Conservation (phyloP, 495 filamentous ascomycete species). For the Jackrogersella minutella region DNA sequence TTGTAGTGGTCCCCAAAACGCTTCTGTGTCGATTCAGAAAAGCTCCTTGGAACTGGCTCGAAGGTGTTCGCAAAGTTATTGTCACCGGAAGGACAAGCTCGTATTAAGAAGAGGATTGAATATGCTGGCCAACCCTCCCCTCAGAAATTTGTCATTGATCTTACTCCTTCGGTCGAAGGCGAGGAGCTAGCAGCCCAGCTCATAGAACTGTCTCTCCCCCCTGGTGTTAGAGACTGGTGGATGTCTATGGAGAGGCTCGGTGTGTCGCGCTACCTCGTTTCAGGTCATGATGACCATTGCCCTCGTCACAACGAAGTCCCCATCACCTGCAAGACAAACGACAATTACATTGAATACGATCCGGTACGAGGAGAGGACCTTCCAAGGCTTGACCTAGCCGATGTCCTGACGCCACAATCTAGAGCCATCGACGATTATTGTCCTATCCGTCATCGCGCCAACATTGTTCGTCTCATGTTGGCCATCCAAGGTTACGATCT, state of each 20-base stretch:
- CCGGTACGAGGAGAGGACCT: neutral
- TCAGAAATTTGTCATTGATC: constrained; percentile 63
- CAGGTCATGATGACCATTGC: constrained; percentile 42
- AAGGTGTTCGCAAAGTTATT: constrained; percentile 59
- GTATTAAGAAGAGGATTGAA: constrained; percentile 12
- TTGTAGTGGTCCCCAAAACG: constrained; percentile 43
- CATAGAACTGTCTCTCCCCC: constrained; percentile 65
- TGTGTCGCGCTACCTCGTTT: constrained; percentile 34
- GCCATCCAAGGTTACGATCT: constrained; percentile 59
- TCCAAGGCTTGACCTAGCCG: constrained; percentile 10
- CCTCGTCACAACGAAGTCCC: constrained; percentile 20
- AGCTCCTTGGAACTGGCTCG: constrained; percentile 57
- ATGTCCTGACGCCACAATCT: constrained; percentile 23
- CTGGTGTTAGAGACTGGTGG: constrained; percentile 59
- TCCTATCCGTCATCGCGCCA: constrained; percentile 64
- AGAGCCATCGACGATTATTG: constrained; percentile 65
- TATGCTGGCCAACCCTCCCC: neutral
- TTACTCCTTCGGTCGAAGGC: constrained; percentile 66
- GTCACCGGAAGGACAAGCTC: constrained; percentile 49
- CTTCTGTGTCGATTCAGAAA: constrained; percentile 57
- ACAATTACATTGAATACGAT: neutral
- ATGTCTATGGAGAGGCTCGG: constrained; percentile 47
- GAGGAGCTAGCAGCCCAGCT: constrained; percentile 66
- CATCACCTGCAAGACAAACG: constrained; percentile 11
- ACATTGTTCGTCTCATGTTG: constrained; percentile 65